Conservation (phyloP, 2,329 filamentous ascomycete genomes). For the Xylariaceae sp. region DNA sequence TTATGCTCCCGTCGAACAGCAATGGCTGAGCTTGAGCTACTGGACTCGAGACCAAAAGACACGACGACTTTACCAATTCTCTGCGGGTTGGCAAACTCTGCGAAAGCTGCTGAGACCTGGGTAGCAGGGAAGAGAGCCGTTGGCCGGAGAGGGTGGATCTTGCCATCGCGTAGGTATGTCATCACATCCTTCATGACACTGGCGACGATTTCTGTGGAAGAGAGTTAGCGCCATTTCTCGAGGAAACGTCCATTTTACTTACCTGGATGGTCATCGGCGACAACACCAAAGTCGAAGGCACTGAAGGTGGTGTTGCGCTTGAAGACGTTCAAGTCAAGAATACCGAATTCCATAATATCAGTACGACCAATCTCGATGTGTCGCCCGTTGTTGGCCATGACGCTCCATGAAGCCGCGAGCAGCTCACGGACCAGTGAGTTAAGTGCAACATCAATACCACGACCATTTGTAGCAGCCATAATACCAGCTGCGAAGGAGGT, state of each 20-base stretch:
- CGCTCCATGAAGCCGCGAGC: conserved; percentile 17
- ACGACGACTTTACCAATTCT: conserved; percentile 28
- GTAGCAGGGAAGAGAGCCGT: conserved; percentile 19
- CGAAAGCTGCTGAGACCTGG: conserved; percentile 19
- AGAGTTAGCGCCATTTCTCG: conserved; percentile 1
- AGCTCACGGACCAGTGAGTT: conserved; percentile 46
- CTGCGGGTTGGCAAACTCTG: conserved; percentile 25
- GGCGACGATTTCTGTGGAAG: conserved; percentile 23
- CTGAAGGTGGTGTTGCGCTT: conserved; percentile 26
- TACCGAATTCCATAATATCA: conserved; percentile 22
- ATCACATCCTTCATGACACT: conserved; percentile 25
- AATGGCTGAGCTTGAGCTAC: neutral
- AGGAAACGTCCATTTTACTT: neutral
- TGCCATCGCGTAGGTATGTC: conserved; percentile 20
- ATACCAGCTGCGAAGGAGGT: conserved; percentile 45
- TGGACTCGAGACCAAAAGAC: conserved; percentile 4
- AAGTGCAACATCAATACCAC: conserved; percentile 51
- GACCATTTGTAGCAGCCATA: conserved; percentile 37
- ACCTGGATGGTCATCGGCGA: conserved; percentile 21
- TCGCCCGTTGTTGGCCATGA: conserved; percentile 14
- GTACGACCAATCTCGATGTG: conserved; percentile 23
- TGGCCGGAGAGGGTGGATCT: conserved; percentile 22
- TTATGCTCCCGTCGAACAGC: conserved; percentile 16
- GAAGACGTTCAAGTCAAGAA: conserved; percentile 22
- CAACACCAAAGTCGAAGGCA: conserved; percentile 22